A percentile compares a stretch with the other conserved stretches of the same genome.
These are phyloP conservation scores for Neotropicomus parvogracilis DNA, from an alignment of 1,284 basidiomycete genomes.

Conservation along the genomic window DNA sequence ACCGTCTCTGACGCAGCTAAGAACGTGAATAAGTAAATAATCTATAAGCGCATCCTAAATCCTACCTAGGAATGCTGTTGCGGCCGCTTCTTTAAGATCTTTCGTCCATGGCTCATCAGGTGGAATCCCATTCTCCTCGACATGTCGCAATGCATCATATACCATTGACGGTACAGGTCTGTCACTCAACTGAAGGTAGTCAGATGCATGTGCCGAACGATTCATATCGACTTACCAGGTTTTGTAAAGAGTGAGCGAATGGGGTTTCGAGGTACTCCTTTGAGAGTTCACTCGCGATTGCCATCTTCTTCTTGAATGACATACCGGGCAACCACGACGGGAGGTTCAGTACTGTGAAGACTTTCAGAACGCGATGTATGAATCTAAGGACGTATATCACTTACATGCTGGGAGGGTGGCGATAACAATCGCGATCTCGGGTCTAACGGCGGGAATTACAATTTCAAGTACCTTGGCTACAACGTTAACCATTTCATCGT, in stretches of 20 bases:
- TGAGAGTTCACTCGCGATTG: too few species aligned
- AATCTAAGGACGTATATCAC: background rate
- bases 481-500: conserved; percentile 4
- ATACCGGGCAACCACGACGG: too few species aligned
- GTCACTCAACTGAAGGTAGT: background rate
- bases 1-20: background rate
- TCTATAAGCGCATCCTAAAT: too few species aligned
- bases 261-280: conserved; percentile 3
- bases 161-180: background rate
- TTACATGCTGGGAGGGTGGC: conserved; percentile 1
- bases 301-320: too few species aligned
- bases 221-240: background rate
- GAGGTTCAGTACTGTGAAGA: too few species aligned
- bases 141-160: background rate
- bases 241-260: conserved; percentile 4
- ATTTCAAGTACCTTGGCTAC: background rate
- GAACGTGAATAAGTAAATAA: background rate
- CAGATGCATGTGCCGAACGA: too few species aligned
- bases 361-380: too few species aligned
- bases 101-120: background rate
- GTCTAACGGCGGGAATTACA: background rate
- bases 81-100: background rate
- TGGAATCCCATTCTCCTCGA: background rate
- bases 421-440: background rate
- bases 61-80: background rate